phyloP scores from a whole-genome alignment of 345 rosid genomes.

The Viola odorata region DNA sequence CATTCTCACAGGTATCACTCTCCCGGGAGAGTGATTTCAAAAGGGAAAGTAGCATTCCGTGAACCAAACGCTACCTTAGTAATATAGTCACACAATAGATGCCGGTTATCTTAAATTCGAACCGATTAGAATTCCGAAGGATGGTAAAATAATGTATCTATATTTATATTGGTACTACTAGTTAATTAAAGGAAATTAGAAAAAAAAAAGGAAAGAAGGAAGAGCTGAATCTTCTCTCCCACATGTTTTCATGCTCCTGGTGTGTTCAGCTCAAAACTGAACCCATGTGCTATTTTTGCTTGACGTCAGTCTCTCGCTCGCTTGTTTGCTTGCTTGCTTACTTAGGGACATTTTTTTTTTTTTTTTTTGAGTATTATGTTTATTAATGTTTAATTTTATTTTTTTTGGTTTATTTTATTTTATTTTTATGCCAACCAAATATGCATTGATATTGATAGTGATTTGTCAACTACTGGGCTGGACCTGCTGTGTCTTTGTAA shows the following conservation, averaged over 20 bases:
- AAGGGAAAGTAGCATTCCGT: too few species aligned
- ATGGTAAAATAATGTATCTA: too few species aligned
- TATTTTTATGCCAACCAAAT: not conserved
- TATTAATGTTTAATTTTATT: not conserved
- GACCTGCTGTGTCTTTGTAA: not conserved
- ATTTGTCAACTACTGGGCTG: slow-evolving; percentile 17
- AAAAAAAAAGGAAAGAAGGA: not conserved
- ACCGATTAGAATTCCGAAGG: too few species aligned
- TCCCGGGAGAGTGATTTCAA: too few species aligned
- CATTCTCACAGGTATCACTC: too few species aligned
- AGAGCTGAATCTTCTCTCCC: not conserved
- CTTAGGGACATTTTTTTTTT: not conserved
- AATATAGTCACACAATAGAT: too few species aligned
- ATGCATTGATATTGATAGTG: slow-evolving; percentile 12
- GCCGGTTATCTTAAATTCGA: too few species aligned
- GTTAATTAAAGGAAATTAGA: too few species aligned
- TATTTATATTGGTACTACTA: too few species aligned
- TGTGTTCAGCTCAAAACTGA: slow-evolving; percentile 1
- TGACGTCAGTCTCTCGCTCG: not conserved
- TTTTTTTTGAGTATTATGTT: not conserved
- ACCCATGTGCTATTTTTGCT: slow-evolving; percentile 9
- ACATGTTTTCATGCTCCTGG: slow-evolving; percentile 1
- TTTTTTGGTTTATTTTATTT: not conserved
- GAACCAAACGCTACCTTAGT: too few species aligned
- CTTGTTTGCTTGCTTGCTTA: not conserved